Evolutionary conservation across 2,329 filamentous ascomycete species (phyloP).

Genomic region (Cercospora beticola): DNA sequence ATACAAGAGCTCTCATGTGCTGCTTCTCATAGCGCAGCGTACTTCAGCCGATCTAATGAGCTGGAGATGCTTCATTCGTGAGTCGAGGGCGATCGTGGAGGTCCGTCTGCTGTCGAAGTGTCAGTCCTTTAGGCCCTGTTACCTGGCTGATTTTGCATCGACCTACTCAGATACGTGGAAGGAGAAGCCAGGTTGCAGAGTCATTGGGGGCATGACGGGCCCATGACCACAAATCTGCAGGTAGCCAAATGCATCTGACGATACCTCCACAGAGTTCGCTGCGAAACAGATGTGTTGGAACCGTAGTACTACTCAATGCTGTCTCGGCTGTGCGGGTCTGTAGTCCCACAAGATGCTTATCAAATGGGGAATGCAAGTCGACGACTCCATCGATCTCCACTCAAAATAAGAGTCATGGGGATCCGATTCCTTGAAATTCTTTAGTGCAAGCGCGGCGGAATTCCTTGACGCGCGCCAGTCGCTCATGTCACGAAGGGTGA

Average conservation of each 20-base stretch:
- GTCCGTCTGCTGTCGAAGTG: not conserved
- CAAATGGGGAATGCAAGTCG: too few species aligned
- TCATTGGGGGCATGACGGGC: too few species aligned
- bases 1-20: not conserved
- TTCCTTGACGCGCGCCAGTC: not conserved
- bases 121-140: not conserved
- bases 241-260: not conserved
- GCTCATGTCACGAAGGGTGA: not conserved
- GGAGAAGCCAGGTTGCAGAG: too few species aligned
- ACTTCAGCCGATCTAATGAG: not conserved
- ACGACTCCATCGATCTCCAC: too few species aligned
- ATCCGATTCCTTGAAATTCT: not conserved
- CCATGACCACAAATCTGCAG: not conserved
- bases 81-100: not conserved
- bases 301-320: too few species aligned
- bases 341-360: too few species aligned
- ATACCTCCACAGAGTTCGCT: not conserved
- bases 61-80: not conserved
- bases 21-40: too few species aligned
- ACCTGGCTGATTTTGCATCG: not conserved
- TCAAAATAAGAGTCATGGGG: not conserved
- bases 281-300: too few species aligned
- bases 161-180: not conserved
- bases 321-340: too few species aligned
- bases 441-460: not conserved